phyloP scores from a whole-genome alignment of 768 basidiomycete species.

The Mycena olivaceomarginata region DNA sequence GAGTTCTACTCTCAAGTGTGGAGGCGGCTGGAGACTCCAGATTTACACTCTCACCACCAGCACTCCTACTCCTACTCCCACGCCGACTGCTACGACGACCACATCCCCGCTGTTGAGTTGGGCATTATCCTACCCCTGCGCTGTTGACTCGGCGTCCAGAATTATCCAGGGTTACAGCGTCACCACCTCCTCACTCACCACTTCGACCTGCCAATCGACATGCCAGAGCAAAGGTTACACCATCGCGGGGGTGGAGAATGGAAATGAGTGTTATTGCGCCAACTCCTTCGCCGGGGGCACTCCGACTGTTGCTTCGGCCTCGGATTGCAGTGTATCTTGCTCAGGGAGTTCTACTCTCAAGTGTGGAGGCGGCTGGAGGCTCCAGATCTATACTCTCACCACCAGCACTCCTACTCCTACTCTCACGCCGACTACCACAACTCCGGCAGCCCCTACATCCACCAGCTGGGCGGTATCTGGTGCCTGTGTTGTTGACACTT shows the following conservation, averaged over 20 bases:
- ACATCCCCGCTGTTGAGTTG: background rate
- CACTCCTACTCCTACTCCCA: too few species aligned
- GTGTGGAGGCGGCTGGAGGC: slow-evolving; percentile 15
- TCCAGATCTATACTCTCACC: background rate
- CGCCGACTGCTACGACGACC: background rate
- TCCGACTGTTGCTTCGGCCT: background rate
- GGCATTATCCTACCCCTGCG: background rate
- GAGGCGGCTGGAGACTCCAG: slow-evolving; percentile 10
- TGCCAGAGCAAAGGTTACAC: slow-evolving; percentile 45
- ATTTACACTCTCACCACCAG: too few species aligned
- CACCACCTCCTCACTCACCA: slow-evolving; percentile 48
- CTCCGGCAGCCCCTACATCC: too few species aligned
- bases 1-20: background rate
- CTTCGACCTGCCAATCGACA: slow-evolving; percentile 50
- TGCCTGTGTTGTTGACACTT: slow-evolving; percentile 39
- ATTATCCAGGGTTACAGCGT: slow-evolving; percentile 48
- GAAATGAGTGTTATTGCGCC: slow-evolving; percentile 55
- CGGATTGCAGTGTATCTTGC: slow-evolving; percentile 8
- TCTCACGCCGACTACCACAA: too few species aligned
- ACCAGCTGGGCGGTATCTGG: too few species aligned
- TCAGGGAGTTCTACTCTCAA: background rate
- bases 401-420: too few species aligned
- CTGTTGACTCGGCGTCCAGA: slow-evolving; percentile 42
- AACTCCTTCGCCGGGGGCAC: background rate
- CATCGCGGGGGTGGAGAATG: slow-evolving; percentile 56